These are phyloP conservation scores for Cercophora samala DNA, from an alignment of 495 filamentous ascomycete genomes.

Conservation along the genomic window DNA sequence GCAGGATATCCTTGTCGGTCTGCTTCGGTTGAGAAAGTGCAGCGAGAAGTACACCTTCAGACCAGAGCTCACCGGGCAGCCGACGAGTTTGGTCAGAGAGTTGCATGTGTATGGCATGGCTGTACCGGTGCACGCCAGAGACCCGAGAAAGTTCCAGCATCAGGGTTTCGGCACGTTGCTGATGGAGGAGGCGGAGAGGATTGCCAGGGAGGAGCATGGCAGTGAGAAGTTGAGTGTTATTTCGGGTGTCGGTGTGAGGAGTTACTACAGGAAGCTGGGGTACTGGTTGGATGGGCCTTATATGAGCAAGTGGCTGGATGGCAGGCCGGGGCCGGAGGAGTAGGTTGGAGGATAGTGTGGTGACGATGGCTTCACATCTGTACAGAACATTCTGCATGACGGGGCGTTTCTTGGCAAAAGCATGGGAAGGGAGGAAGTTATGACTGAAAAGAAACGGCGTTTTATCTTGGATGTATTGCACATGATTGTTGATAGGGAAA, in stretches of 20 bases:
- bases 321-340: conserved; percentile 34
- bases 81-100: conserved; percentile 88
- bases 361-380: neutral
- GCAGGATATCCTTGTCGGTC: conserved; percentile 92
- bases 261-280: conserved; percentile 88
- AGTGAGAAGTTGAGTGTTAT: conserved; percentile 94
- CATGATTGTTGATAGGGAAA: neutral
- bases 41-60: conserved; percentile 86
- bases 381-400: neutral
- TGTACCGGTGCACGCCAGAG: conserved; percentile 88
- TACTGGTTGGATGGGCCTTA: conserved; percentile 90
- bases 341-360: neutral
- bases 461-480: neutral
- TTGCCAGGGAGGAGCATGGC: conserved; percentile 88
- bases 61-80: conserved; percentile 77
- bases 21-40: conserved; percentile 88
- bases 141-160: conserved; percentile 95
- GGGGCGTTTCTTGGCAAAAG: neutral
- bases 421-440: neutral
- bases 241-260: conserved; percentile 88
- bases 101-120: conserved; percentile 95
- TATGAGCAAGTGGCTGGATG: conserved; percentile 70
- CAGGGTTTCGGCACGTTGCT: conserved; percentile 93
- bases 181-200: conserved; percentile 97
- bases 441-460: neutral